Percentiles rank a stretch among this genome's conserved stretches.
These are phyloP conservation scores for Schrenkiella parvula DNA, from an alignment of 345 rosid genomes.

Conservation along the genomic window DNA sequence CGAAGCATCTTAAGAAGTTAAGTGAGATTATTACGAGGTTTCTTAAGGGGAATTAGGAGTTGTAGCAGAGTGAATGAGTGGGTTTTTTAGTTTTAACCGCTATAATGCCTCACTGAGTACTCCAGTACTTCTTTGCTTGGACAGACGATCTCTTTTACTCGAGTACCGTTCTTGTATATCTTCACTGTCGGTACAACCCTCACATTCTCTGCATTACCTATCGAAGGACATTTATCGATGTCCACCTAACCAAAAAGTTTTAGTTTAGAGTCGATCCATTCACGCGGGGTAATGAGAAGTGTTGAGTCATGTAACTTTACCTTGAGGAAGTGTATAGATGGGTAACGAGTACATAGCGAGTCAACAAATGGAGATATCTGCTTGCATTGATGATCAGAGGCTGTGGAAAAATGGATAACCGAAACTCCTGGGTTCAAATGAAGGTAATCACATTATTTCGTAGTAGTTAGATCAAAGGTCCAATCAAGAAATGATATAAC, in stretches of 20 bases:
- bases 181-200: slow-evolving; percentile 33
- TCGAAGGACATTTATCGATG: slow-evolving; percentile 32
- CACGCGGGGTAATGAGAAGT: too few relatives aligned
- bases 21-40: slow-evolving; percentile 9
- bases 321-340: slow-evolving; percentile 88
- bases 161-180: slow-evolving; percentile 33
- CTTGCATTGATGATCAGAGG: slow-evolving; percentile 64
- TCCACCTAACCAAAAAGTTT: slow-evolving; percentile 27
- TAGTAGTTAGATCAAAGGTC: neutral
- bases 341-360: slow-evolving; percentile 70
- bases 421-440: slow-evolving; percentile 41
- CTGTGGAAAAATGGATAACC: slow-evolving; percentile 46
- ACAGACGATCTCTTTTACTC: slow-evolving; percentile 35
- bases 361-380: slow-evolving; percentile 78
- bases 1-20: slow-evolving; percentile 9
- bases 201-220: slow-evolving; percentile 32
- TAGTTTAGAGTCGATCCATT: neutral
- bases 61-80: neutral
- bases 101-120: slow-evolving; percentile 70
- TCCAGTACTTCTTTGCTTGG: slow-evolving; percentile 36
- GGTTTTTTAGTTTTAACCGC: slow-evolving; percentile 42
- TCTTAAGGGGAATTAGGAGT: neutral
- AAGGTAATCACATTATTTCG: neutral
- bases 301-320: slow-evolving; percentile 34
- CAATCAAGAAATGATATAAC: neutral